phyloP scores from a whole-genome alignment of 768 basidiomycete genomes.

The Leucosporidium creatinivorum region DNA sequence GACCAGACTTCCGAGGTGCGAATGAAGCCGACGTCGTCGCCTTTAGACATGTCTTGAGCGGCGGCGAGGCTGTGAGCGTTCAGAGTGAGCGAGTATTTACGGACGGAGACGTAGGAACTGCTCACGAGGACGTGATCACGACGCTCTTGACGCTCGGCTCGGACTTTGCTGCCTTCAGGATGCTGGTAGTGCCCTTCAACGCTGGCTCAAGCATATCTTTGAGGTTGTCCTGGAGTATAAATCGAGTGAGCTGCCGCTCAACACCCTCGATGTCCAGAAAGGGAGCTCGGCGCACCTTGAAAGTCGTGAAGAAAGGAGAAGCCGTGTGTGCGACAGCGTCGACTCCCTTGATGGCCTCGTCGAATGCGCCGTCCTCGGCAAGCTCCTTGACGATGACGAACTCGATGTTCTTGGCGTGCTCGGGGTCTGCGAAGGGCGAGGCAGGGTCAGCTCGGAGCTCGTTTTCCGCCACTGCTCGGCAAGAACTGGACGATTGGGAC shows the following conservation, averaged over 20 bases:
- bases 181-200: conserved; percentile 6
- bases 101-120: too few species aligned
- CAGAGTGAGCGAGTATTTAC: neutral
- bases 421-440: neutral
- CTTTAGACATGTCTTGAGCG: neutral
- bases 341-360: conserved; percentile 14
- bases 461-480: neutral
- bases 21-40: neutral
- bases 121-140: conserved; percentile 9
- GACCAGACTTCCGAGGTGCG: conserved; percentile 13
- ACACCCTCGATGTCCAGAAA: neutral
- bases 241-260: neutral
- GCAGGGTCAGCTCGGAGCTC: neutral
- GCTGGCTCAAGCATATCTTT: conserved; percentile 17
- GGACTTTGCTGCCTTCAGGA: conserved; percentile 2
- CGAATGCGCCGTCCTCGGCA: conserved; percentile 8
- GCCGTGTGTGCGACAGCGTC: conserved; percentile 15
- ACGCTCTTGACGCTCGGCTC: conserved; percentile 18
- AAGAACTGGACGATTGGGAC: too few species aligned
- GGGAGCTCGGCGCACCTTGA: neutral
- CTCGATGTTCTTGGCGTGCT: conserved; percentile 4
- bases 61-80: neutral
- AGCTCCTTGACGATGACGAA: conserved; percentile 13
- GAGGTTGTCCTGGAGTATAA: conserved; percentile 1
- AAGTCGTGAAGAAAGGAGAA: neutral